phyloP scores from a whole-genome alignment of 202 grass and related monocot species.

The Carex arenaria region DNA sequence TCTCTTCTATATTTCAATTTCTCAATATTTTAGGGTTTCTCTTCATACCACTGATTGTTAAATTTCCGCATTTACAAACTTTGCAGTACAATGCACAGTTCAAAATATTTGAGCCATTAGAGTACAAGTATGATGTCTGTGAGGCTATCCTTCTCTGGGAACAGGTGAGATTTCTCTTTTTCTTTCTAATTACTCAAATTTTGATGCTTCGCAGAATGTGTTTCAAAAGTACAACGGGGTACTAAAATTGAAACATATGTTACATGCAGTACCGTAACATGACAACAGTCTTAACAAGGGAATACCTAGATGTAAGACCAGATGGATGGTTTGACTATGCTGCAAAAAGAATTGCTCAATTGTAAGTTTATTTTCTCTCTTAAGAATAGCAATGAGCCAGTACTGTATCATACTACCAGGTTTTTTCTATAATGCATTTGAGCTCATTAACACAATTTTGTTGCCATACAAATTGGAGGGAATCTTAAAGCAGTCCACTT shows the following conservation, averaged over 20 bases:
- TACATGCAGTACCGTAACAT: slow-evolving; percentile 81
- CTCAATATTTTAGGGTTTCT: neutral
- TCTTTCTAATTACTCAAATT: slow-evolving; percentile 20
- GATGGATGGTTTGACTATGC: slow-evolving; percentile 94
- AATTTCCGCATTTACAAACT: slow-evolving; percentile 20
- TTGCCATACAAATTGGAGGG: neutral
- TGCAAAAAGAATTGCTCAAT: slow-evolving; percentile 85
- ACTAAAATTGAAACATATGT: slow-evolving; percentile 27
- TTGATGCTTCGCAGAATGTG: neutral
- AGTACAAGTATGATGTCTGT: slow-evolving; percentile 72
- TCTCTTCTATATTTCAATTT: slow-evolving; percentile 26
- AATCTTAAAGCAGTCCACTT: neutral
- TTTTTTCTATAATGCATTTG: neutral
- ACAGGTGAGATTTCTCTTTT: slow-evolving; percentile 51
- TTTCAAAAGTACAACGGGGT: neutral
- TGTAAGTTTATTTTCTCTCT: slow-evolving; percentile 46
- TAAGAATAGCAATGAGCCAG: neutral
- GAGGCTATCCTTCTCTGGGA: slow-evolving; percentile 83
- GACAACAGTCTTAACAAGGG: slow-evolving; percentile 96
- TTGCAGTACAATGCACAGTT: slow-evolving; percentile 83
- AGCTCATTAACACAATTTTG: neutral
- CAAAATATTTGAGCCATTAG: slow-evolving; percentile 79
- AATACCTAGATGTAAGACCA: slow-evolving; percentile 91
- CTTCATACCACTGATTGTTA: neutral
- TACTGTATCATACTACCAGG: neutral